Evolutionary conservation across 2,329 filamentous ascomycete genomes (phyloP), one percentile per base, ranked within the genome.

Genomic region (Onygenales sp.): DNA sequence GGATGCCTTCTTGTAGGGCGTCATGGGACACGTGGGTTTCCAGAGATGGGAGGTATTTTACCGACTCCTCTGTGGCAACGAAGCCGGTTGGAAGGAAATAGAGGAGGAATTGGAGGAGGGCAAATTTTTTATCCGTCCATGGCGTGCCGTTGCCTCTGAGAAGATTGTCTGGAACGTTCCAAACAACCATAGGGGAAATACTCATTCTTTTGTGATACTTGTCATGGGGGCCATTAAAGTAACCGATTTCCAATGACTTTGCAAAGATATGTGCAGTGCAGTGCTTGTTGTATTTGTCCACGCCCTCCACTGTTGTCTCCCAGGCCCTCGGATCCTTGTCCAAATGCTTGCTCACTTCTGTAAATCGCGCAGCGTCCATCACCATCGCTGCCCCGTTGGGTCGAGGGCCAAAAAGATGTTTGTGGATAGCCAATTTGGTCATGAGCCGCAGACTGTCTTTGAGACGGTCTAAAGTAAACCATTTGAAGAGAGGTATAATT

Each of bases 1-100:
- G 62, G 47, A 76, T 68, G 7, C 73, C 72, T 32, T 67, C 56
- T n/a, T 72, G 69, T 2, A 73, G 54, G 0, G 63, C 62, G 2
- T 61, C 58, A 2, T 62, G 65, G 3, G 72, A 66, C 7, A 73
- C 32, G 7, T 49, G 17, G 36, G 17, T 17, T 17, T 17, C 17
- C 17, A 17, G 17, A 17, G 17, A 17, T 17, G 17, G 17, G 17
- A 17, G 17, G 17, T 17, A 17, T 17, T 17, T 17, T 17, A 17
- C 17, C 17, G 17, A 17, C 17, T 17, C 17, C 17, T 17, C 17
- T 17, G 17, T 17, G 17, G 17, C 17, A 17, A 17, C 17, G 17
- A 17, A 27, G 21, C 21, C 21, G 11, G 10, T 13, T n/a, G 2
- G 11, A 6, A 54, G 2, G 11, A 55, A 21, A 11, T 42, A 9